Evolutionary conservation across 495 filamentous ascomycete species (phyloP).

Genomic region (Pyrenopolyporus hunteri): DNA sequence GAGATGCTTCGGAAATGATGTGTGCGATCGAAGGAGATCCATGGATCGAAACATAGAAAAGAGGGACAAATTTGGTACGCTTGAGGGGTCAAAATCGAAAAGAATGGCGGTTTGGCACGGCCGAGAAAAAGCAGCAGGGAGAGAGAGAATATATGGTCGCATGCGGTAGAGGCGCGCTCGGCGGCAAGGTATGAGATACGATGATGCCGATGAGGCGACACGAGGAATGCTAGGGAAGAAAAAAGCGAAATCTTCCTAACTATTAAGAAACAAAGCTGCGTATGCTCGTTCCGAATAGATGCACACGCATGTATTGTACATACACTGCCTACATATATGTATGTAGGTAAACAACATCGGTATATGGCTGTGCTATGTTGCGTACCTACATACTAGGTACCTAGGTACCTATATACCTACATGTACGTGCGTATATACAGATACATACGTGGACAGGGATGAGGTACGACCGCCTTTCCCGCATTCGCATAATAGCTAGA

Average conservation of each 20-base stretch:
- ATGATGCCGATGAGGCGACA: neutral
- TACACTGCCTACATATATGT: too few species aligned
- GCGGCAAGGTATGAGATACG: too few species aligned
- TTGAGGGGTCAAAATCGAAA: neutral
- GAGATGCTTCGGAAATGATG: conserved; percentile 8
- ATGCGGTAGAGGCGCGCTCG: too few species aligned
- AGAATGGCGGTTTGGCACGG: too few species aligned
- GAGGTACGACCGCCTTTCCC: conserved; percentile 29
- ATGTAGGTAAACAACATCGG: too few species aligned
- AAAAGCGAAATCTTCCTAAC: too few species aligned
- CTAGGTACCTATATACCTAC: too few species aligned
- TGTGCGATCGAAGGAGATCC: conserved; percentile 22
- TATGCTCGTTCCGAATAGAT: conserved; percentile 4
- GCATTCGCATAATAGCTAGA: conserved; percentile 19
- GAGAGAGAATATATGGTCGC: conserved; percentile 1
- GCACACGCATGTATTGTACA: too few species aligned
- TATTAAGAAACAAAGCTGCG: conserved; percentile 10
- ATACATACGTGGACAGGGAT: too few species aligned
- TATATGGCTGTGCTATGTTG: too few species aligned
- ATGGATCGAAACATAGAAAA: neutral
- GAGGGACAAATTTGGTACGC: neutral
- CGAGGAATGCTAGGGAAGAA: conserved; percentile 1
- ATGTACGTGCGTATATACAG: too few species aligned
- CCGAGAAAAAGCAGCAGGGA: neutral
- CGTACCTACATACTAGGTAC: too few species aligned